A percentile compares a stretch with the other conserved stretches of the same genome.
phyloP scores from a whole-genome alignment of 208 protist genomes.

The Zelonia costaricensis region DNA sequence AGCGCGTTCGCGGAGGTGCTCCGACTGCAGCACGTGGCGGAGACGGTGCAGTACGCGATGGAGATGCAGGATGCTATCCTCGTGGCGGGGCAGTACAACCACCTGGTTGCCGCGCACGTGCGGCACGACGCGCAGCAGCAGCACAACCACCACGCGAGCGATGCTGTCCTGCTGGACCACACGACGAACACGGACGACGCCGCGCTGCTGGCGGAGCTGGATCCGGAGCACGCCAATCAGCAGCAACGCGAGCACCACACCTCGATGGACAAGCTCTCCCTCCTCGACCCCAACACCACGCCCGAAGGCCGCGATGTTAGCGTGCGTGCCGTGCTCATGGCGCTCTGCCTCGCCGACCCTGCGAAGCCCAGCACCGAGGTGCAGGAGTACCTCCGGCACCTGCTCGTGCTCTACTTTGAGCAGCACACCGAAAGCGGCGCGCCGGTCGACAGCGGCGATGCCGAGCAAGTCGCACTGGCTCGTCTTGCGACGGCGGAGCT shows the following conservation, averaged over 20 bases:
- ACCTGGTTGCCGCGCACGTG: slow-evolving; percentile 11
- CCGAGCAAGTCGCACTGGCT: slow-evolving; percentile 23
- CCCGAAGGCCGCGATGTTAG: slow-evolving; percentile 19
- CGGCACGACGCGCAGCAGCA: slow-evolving; percentile 12
- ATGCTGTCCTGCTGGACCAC: slow-evolving; percentile 1
- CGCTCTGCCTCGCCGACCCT: slow-evolving; percentile 37
- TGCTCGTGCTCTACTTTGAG: slow-evolving; percentile 42
- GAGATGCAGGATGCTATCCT: slow-evolving; percentile 47
- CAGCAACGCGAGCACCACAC: background rate
- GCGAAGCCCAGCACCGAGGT: slow-evolving; percentile 31
- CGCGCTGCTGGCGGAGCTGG: slow-evolving; percentile 8
- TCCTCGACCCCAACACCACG: background rate
- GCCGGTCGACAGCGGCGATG: slow-evolving; percentile 20
- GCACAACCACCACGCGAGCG: background rate
- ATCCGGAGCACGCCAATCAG: background rate
- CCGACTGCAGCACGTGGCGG: slow-evolving; percentile 42
- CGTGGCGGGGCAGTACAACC: slow-evolving; percentile 25
- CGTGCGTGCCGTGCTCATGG: slow-evolving; percentile 36
- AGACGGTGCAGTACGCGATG: slow-evolving; percentile 43
- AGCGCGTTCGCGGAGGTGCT: slow-evolving; percentile 38
- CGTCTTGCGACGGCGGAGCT: slow-evolving; percentile 21
- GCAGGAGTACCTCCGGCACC: slow-evolving; percentile 46
- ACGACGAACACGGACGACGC: background rate
- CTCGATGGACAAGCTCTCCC: no score
- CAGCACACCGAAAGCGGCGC: slow-evolving; percentile 23